Conservation (phyloP, 805 yeast species). For the Candida ipomoeae region DNA sequence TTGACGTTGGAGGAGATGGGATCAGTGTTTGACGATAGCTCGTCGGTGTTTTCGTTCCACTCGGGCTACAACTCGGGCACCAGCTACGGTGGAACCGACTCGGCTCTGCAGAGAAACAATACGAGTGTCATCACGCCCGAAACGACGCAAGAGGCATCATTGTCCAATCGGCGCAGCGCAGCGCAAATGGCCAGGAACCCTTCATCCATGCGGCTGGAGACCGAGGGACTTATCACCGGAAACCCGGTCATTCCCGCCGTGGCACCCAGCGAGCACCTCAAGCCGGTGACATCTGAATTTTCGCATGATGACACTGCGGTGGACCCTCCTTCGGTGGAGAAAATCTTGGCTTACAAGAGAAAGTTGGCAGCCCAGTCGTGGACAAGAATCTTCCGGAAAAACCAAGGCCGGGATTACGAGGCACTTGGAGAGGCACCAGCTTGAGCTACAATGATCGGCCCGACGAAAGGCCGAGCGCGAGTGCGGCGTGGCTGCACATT, state of each 20-base stretch:
- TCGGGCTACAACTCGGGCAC: constrained; percentile 22
- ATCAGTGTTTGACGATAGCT: constrained; percentile 67
- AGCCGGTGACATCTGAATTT: constrained; percentile 16
- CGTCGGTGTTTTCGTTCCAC: constrained; percentile 41
- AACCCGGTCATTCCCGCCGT: constrained; percentile 19
- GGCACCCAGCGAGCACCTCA: constrained; percentile 8
- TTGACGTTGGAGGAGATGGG: constrained; percentile 90
- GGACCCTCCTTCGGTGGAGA: constrained; percentile 17
- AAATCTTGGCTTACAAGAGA: constrained; percentile 11
- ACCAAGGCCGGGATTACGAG: constrained; percentile 7
- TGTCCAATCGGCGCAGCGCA: constrained; percentile 20
- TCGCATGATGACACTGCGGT: constrained; percentile 16
- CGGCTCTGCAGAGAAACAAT: constrained; percentile 8
- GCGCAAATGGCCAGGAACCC: constrained; percentile 44
- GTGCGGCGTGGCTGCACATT: no score
- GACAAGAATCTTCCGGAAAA: constrained; percentile 5
- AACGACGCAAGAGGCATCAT: constrained; percentile 4
- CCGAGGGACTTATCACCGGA: constrained; percentile 30
- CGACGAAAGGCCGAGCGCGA: not conserved
- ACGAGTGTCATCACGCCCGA: constrained; percentile 4
- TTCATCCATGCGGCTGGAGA: constrained; percentile 27
- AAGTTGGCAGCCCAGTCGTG: constrained; percentile 7
- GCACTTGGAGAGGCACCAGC: not conserved
- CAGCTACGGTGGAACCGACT: constrained; percentile 14
- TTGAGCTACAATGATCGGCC: not conserved